Base-by-base conservation (phyloP, 2,329 filamentous ascomycete genomes). In the Davidsoniella eucalypti region DNA sequence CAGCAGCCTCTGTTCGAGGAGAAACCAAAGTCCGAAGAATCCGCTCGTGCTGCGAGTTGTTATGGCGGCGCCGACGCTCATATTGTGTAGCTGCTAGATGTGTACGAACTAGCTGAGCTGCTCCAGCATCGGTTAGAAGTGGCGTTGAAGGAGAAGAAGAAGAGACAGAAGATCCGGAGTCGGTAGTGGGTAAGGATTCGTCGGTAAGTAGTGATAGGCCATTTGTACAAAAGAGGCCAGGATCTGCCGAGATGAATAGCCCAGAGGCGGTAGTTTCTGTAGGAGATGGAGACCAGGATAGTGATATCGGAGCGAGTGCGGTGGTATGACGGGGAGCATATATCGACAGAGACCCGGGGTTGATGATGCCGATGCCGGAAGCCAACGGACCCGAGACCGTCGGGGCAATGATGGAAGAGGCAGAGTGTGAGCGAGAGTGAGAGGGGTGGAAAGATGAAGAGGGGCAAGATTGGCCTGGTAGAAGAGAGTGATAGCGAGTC, bases 11-110 rank as follows among this genome's bases (percentile, higher is more conserved):
- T 5, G 64, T 64, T 52, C 69, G 70, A 4, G 69, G 73, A 48
- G 66, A 69, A 58, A 81, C 76, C 46, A 80, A 68, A 23, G 70
- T 69, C 53, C 70, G 69, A 17, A 81, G 64, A 51, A 79, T 78
- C 38, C 75, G 70, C 54, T 72, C 72, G 50, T 75, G 70, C 47
- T 70, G 70, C 21, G 73, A 73, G 54, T 73, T 64, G 50, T 69
- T 65, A 18, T 70, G 67, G 16, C 65, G 65, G 54, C 67, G 29
- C 29, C 29, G 29, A 12, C 29, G 29, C 12, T 33, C 9, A 12
- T 33, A 33, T 9, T 33, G 29, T 9, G 29, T 66, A 50, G 59
- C 64, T 38, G 64, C 61, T 45, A 76, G 62, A 54, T 76, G 69
- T 17, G 64, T 61, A 42, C 65, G 64, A 8, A 77, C 74, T n/a